Base-by-base conservation (phyloP, 2,329 filamentous ascomycete genomes). In the Penicillium sp. region DNA sequence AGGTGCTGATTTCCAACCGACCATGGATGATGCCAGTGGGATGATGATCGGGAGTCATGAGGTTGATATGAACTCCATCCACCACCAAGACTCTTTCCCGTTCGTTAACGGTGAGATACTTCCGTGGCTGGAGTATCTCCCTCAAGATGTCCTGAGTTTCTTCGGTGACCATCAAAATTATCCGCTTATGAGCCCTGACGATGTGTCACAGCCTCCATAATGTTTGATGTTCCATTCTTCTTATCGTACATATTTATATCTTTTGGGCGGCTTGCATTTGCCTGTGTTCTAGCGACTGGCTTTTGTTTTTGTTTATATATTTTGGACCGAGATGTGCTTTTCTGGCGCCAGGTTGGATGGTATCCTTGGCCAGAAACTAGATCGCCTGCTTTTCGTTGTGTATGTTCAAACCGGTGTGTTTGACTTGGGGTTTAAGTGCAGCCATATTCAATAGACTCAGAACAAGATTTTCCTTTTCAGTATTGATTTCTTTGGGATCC, bases 31-130 rank as follows among this genome's bases (percentile, higher is more conserved):
- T 7, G 56, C 67, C 13, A 61, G 60, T 15, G 66, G 65, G 6
- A 88, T 92, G 75, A 86, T 89, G 60, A 90, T 93, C 63, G 86
- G 91, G 69, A 88, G 85, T 59, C 89, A 90, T 62, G 89, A 93
- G 62, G 85, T 93, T 35, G 89, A 93, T 62, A 88, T 93, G 80
- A 85, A 83, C 25, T 78, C 84, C 5, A 75, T 92, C 19, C 74
- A 77, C 8, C 69, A 75, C 50, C 73, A 75, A 37, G 69, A 72
- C 40, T 67, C 71, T 2, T 72, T 76, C 45, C 75, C 75, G 2
- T 77, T 78, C 10, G 73, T 77, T 29, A 73, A 71, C 29, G 86
- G 85, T 1, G 83, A 86, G 17, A 88, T 90, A 43, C 84, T 90
- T 74, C 85, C 87, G 0, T 93, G 89, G 88, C 77, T 92, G 12